Percentiles rank a stretch among this genome's conserved stretches.
phyloP scores from a whole-genome alignment of 345 rosid genomes.

The Luvunga scandens region DNA sequence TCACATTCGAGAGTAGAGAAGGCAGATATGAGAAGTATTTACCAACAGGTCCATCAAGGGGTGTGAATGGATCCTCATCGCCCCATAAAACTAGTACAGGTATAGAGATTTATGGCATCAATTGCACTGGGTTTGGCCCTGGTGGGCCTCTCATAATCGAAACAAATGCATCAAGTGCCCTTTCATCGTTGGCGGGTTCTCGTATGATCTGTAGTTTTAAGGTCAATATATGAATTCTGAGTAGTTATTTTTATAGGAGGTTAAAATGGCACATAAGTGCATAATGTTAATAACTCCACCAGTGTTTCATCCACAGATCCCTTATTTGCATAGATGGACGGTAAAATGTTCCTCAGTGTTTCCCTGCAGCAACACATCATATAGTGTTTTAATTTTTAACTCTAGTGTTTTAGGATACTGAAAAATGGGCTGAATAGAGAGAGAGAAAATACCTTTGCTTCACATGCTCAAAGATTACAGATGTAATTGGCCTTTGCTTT shows the following conservation, averaged over 20 bases:
- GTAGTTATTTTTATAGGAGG: not conserved
- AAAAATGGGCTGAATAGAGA: not conserved
- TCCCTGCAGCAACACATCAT: slow-evolving; percentile 41
- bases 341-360: slow-evolving; percentile 55
- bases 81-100: slow-evolving; percentile 87
- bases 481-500: slow-evolving; percentile 64
- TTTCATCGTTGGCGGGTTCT: slow-evolving; percentile 77
- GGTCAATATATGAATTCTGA: no score
- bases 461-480: slow-evolving; percentile 64
- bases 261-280: not conserved
- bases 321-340: slow-evolving; percentile 71
- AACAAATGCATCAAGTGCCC: slow-evolving; percentile 92
- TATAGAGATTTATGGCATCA: slow-evolving; percentile 55
- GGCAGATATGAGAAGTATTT: slow-evolving; percentile 75
- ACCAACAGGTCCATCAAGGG: slow-evolving; percentile 86
- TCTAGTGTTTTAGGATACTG: not conserved
- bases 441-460: slow-evolving; percentile 48
- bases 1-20: slow-evolving; percentile 50
- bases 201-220: slow-evolving; percentile 52
- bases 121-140: slow-evolving; percentile 58
- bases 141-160: slow-evolving; percentile 81
- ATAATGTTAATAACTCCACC: slow-evolving; percentile 52
- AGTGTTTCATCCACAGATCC: slow-evolving; percentile 76
- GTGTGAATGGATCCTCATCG: slow-evolving; percentile 79
- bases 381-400: not conserved